Base-by-base conservation (phyloP, 495 filamentous ascomycete genomes). In the Staphylotrichum longicolle region DNA sequence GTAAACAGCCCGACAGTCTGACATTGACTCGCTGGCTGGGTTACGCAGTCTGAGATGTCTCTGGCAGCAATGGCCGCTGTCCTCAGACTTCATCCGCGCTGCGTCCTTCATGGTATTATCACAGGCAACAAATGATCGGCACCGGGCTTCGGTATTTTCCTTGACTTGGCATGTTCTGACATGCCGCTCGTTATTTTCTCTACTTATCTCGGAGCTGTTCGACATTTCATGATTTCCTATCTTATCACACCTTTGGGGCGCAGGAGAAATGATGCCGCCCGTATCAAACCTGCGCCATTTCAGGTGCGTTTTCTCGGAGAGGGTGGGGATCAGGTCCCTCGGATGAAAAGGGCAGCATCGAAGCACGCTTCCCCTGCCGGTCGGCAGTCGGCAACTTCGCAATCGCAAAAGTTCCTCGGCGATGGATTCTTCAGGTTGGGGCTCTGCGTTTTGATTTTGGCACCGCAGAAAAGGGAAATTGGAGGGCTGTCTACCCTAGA, bases 1-100 rank as follows among this genome's bases (percentile, higher is more conserved):
- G 93, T 98, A 84, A 76, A 50, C 35, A 46, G 35, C 10, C 27
- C 35, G 20, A 32, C 34, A 7, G 30, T 45, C n/a, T 46, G 33
- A 11, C 10, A 33, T 30, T 27, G 8, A 39, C 30, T 20, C 20
- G 32, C 10, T 27, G n/a, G 9, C 14, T 33, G 35, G 27, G 27
- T 14, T 12, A 12, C n/a, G 45, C 42, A 2, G 14, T 20, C 45
- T 7, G 15, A 4, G 11, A 9, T 39, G 7, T 48, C 15, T 10
- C 48, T 5, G 10, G n/a, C 7, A 27, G 5, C 37, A 35, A 52
- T 42, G 32, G 20, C 39, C 8, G 27, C 15, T 32, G 20, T 27
- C 20, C 20, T 27, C 1, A 10, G 14, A 34, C 14, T 5, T 6
- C 32, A 40, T 46, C 37, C 3, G 56, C 20, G 20, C 44, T 44